Conservation (phyloP, 2,329 filamentous ascomycete genomes). For the Talaromyces sp. region DNA sequence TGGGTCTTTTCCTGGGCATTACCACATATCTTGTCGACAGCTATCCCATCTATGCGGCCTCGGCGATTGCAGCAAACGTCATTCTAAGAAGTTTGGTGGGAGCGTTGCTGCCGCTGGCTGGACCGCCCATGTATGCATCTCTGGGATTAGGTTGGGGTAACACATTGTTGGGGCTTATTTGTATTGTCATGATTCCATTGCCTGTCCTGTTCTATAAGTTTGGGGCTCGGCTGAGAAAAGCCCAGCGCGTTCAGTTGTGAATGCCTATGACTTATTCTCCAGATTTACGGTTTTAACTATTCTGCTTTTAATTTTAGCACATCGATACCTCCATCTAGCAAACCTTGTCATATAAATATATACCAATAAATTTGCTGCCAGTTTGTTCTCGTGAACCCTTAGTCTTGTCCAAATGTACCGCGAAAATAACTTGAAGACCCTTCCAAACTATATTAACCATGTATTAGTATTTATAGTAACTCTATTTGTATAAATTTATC, state of each 20-base stretch:
- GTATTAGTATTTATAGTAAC: neutral
- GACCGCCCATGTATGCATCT: conserved; percentile 41
- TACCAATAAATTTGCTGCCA: too few relatives aligned
- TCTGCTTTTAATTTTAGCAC: neutral
- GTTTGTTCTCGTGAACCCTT: too few relatives aligned
- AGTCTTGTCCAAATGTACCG: too few relatives aligned
- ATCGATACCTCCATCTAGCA: neutral
- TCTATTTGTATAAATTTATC: neutral
- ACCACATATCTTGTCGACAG: conserved; percentile 61
- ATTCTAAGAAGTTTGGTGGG: conserved; percentile 52
- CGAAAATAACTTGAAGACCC: neutral
- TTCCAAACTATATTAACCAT: neutral
- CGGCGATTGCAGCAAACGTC: conserved; percentile 39
- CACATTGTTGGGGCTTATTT: conserved; percentile 49
- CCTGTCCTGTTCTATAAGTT: neutral
- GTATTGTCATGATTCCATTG: neutral
- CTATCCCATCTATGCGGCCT: conserved; percentile 43
- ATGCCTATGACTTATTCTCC: too few relatives aligned
- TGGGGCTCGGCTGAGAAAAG: neutral
- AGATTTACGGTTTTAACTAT: neutral
- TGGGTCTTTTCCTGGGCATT: conserved; percentile 47
- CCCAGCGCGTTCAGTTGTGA: too few relatives aligned
- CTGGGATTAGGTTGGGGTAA: conserved; percentile 46
- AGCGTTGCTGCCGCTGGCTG: conserved; percentile 57
- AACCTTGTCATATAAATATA: neutral